Evolutionary conservation across 2,329 filamentous ascomycete species (phyloP).

Genomic region (Penicillium janthinellum): DNA sequence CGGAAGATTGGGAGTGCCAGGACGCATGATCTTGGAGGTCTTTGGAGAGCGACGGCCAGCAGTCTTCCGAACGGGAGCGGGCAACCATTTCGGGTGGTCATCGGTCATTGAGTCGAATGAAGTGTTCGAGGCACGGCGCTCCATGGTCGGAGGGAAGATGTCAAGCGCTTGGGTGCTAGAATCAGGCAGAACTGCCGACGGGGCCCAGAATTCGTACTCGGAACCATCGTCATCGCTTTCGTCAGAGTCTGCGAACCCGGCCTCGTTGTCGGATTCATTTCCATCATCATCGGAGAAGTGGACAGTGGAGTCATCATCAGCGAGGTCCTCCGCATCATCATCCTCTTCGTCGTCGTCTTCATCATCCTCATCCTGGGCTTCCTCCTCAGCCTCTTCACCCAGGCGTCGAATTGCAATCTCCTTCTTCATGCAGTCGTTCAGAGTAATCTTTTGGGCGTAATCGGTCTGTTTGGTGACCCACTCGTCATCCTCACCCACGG

Average conservation of each 20-base stretch:
- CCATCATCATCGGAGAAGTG: slow-evolving; percentile 60
- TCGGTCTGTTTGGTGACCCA: slow-evolving; percentile 77
- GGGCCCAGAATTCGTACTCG: slow-evolving; percentile 67
- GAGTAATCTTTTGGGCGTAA: slow-evolving; percentile 72
- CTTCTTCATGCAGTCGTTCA: slow-evolving; percentile 85
- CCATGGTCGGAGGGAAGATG: slow-evolving; percentile 48
- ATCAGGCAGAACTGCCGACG: slow-evolving; percentile 48
- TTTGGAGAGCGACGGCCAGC: slow-evolving; percentile 43
- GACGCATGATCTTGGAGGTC: slow-evolving; percentile 58
- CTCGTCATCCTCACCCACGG: slow-evolving; percentile 78
- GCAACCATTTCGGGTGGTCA: slow-evolving; percentile 31
- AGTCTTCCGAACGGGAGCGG: slow-evolving; percentile 31
- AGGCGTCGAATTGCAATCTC: slow-evolving; percentile 86
- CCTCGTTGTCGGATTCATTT: slow-evolving; percentile 79
- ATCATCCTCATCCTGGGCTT: slow-evolving; percentile 82
- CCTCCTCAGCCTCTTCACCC: slow-evolving; percentile 87
- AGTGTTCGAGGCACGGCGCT: slow-evolving; percentile 54
- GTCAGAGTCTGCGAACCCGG: slow-evolving; percentile 70
- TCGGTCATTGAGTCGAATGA: slow-evolving; percentile 56
- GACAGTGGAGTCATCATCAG: slow-evolving; percentile 63
- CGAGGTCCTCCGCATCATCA: slow-evolving; percentile 62
- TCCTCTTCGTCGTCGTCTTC: slow-evolving; percentile 67
- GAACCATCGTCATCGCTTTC: slow-evolving; percentile 63
- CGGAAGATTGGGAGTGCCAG: slow-evolving; percentile 77
- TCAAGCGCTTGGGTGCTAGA: slow-evolving; percentile 57